Evolutionary conservation across 2,329 filamentous ascomycete genomes (phyloP).

Genomic region (Diaporthe velutina): DNA sequence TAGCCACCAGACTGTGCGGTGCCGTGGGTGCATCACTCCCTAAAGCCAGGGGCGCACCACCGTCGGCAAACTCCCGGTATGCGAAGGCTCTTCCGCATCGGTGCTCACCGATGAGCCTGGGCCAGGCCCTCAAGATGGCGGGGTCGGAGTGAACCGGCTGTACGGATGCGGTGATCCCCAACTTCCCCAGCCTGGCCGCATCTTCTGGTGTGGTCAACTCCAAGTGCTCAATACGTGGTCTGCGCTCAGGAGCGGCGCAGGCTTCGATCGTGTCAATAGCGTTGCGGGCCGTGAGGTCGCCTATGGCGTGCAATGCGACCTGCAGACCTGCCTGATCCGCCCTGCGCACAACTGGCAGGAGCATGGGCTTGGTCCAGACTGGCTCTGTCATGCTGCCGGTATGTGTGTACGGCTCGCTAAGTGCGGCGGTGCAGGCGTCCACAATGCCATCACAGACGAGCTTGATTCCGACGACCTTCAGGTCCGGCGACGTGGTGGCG

Average conservation of each 20-base stretch:
- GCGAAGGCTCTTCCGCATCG: constrained; percentile 72
- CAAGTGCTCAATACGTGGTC: constrained; percentile 75
- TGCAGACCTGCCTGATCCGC: constrained; percentile 69
- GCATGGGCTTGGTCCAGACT: constrained; percentile 66
- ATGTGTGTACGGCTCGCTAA: constrained; percentile 69
- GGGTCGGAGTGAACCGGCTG: constrained; percentile 72
- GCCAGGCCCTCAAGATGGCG: constrained; percentile 72
- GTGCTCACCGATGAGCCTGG: constrained; percentile 64
- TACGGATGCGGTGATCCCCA: constrained; percentile 72
- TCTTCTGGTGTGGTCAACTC: constrained; percentile 70
- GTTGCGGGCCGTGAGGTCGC: constrained; percentile 69
- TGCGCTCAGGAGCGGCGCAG: constrained; percentile 57
- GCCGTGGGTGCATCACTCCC: constrained; percentile 73
- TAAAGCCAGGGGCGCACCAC: constrained; percentile 67
- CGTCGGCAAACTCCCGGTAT: constrained; percentile 71
- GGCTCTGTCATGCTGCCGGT: constrained; percentile 61
- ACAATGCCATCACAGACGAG: constrained; percentile 75
- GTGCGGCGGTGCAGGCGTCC: constrained; percentile 73
- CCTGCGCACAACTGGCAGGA: constrained; percentile 66
- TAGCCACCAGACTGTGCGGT: constrained; percentile 65
- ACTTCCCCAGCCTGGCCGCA: constrained; percentile 65
- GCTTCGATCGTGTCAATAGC: constrained; percentile 68
- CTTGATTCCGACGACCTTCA: constrained; percentile 72
- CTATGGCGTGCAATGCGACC: constrained; percentile 75
- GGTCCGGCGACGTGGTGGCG: constrained; percentile 57